Base-by-base conservation (phyloP, 2,329 filamentous ascomycete species). In the Chaetomiaceae sp. region DNA sequence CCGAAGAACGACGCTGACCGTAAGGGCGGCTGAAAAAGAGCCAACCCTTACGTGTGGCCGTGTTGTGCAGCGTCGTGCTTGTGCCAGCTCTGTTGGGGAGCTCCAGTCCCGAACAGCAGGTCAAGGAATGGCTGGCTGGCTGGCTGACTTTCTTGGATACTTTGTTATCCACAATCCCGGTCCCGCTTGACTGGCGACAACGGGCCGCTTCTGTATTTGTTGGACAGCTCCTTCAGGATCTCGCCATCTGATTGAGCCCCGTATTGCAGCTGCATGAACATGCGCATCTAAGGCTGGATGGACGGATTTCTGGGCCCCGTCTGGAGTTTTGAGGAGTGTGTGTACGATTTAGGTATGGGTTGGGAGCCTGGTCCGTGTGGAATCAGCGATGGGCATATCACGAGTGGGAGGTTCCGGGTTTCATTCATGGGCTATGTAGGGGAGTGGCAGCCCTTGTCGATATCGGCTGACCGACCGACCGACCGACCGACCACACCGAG, bases 1-100 rank as follows among this genome's bases (percentile, higher is more conserved):
- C 82, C 82, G 2, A 80, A 76, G 66, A 75, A 82, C 48, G 78
- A 79, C 11, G 77, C 76, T 2, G 82, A 85, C 55, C 77, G 82
- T 54, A 85, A 85, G 61, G 82, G 82, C 2, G 82, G 82, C 44
- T 85, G 72, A 78, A 33, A 2, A 14, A 20, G 50, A n/a, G 20
- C 30, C 23, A 2, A 21, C 18, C 18, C 6, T 14, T 9, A 23
- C 37, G 46, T 44, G 37, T 29, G 40, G 21, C 44, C 16, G 21
- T 32, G 32, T 47, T 16, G 21, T 32, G 32, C 43, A 29, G 34
- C 13, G 33, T 44, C 27, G 23, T 51, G 40, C 43, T 50, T 47
- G 51, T 41, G 33, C 13, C 8, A 25, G 25, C 25, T 5, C 13
- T 40, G n/a, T n/a, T n/a, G n/a, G n/a, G n/a, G n/a, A n/a, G n/a